Base-by-base conservation (phyloP, 352 stramenopile species). In the Pythium rishiriense region DNA sequence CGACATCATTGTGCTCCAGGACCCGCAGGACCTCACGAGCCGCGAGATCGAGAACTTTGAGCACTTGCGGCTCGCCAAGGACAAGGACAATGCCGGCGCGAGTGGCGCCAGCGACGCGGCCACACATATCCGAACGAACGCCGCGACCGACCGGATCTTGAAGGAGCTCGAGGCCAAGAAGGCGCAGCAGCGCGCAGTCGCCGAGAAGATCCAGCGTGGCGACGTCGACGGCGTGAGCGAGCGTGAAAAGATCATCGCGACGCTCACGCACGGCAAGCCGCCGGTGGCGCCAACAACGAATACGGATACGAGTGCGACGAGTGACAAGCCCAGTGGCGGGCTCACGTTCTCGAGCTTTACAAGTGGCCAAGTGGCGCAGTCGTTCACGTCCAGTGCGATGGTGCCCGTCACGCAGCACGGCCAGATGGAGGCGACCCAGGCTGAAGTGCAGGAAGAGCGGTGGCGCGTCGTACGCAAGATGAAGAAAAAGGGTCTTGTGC, bases 31-130 rank as follows among this genome's bases (percentile, higher is more conserved):
- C 64, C 82, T 92, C 22, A 86, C 85, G 26, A 85, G 86, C 42
- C 83, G 97, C 21, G 97, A 99, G 78, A 98, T 99, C 56, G 89
- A 96, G n/a, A 98, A 98, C 68, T 99, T 99, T 75, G 88, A 93
- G 61, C 96, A 99, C 66, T 88, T 99, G 12, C 75, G 90, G 24
- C 77, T 78, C 33, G 77, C 87, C 11, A 53, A 67, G 28, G 43
- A 64, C 17, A 65, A 59, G 41, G 54, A 70, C 14, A n/a, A 22
- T 14, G 29, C 2, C 8, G n/a, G 24, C 17, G 21, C 5, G 4
- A 45, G 28, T 4, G 39, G 33, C 7, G 33, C 46, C 25, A 53
- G 41, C 12, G 62, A 59, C 24, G 62, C n/a, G 11, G 50, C 62
- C 37, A 76, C 75, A 35, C 89, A 90, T 66, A 95, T 95, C 51